Evolutionary conservation across 2,329 filamentous ascomycete species (phyloP).

Genomic region (Metarhizium humberi): DNA sequence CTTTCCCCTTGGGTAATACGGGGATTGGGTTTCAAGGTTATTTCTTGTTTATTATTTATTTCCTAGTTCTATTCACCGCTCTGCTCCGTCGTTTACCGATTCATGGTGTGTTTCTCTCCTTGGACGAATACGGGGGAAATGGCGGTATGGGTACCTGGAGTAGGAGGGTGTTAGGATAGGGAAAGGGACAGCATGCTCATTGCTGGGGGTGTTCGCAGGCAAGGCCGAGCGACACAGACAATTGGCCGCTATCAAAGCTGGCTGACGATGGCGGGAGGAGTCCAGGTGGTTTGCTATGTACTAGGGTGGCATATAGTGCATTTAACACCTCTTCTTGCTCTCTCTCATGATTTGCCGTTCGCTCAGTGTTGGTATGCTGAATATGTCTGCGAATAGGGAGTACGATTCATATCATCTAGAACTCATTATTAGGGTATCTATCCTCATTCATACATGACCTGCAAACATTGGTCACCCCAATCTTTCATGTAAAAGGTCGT

Average conservation of each 20-base stretch:
- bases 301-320: not conserved
- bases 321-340: not conserved
- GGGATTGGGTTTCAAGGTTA: not conserved
- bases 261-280: not conserved
- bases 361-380: not conserved
- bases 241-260: not conserved
- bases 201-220: not conserved
- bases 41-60: not conserved
- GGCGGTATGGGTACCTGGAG: not conserved
- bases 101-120: not conserved
- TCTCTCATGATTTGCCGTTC: not conserved
- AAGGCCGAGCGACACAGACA: not conserved
- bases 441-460: not conserved
- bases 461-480: constrained; percentile 25
- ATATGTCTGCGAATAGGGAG: not conserved
- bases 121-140: not conserved
- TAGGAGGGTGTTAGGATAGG: not conserved
- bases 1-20: not conserved
- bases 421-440: not conserved
- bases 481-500: constrained; percentile 66
- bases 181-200: not conserved
- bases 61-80: not conserved
- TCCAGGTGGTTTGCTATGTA: not conserved
- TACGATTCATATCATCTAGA: not conserved
- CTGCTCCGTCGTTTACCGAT: not conserved